Evolutionary conservation across 345 rosid species (phyloP).

Genomic region (Aquilaria malaccensis): DNA sequence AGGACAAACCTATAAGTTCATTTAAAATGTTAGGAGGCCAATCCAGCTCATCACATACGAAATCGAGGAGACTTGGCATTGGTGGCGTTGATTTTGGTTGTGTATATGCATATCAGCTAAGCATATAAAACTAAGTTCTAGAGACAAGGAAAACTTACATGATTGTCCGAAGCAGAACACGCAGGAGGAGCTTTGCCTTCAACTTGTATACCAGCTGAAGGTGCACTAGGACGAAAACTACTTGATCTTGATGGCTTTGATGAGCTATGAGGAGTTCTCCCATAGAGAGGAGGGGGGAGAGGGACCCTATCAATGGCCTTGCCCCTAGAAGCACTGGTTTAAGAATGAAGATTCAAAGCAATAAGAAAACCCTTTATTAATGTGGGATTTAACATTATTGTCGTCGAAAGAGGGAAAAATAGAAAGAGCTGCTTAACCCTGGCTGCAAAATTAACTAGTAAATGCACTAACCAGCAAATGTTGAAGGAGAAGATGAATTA

Average conservation of each 20-base stretch:
- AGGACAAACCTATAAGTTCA: slow-evolving; percentile 44
- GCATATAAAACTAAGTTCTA: too few species aligned
- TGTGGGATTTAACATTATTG: too few species aligned
- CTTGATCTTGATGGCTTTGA: slow-evolving; percentile 26
- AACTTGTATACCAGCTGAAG: slow-evolving; percentile 25
- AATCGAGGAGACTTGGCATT: background rate
- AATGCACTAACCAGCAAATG: too few species aligned
- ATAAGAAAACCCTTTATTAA: background rate
- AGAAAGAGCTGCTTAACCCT: too few species aligned
- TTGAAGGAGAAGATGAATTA: slow-evolving; percentile 5
- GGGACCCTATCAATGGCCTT: slow-evolving; percentile 42
- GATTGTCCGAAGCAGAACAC: slow-evolving; percentile 37
- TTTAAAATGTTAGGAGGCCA: too few species aligned
- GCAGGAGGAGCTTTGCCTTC: slow-evolving; percentile 26
- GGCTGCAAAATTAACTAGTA: too few species aligned
- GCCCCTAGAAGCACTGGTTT: slow-evolving; percentile 31
- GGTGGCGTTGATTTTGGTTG: background rate
- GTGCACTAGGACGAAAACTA: slow-evolving; percentile 41
- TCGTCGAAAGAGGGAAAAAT: slow-evolving; percentile 3
- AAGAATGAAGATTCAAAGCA: slow-evolving; percentile 12
- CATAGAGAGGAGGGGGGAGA: slow-evolving; percentile 61
- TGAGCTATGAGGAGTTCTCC: slow-evolving; percentile 35
- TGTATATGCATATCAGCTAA: background rate
- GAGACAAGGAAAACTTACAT: slow-evolving; percentile 17
- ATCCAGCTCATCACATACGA: background rate